These are phyloP conservation scores for Cudoniella acicularis DNA, from an alignment of 495 filamentous ascomycete species.

Conservation along the genomic window DNA sequence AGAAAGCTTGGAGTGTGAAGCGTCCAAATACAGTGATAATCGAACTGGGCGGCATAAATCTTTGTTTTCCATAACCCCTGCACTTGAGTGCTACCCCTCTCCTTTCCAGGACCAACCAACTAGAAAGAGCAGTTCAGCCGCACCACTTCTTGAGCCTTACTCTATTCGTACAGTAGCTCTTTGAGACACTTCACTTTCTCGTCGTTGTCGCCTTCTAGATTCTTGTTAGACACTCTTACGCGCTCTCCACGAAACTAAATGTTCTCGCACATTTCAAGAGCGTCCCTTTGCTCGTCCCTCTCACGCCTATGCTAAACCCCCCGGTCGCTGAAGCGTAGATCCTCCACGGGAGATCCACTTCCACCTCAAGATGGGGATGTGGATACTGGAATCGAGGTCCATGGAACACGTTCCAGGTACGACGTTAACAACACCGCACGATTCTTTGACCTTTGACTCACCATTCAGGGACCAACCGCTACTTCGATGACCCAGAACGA, in stretches of 20 bases:
- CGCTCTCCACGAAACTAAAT: not conserved
- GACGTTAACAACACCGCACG: not conserved
- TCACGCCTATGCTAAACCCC: not conserved
- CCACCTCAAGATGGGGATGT: slow-evolving; percentile 66
- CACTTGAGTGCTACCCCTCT: no score
- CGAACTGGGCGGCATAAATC: no score
- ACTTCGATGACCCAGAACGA: slow-evolving; percentile 53
- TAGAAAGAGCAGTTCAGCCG: no score
- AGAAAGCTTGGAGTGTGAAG: no score
- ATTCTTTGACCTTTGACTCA: slow-evolving; percentile 4
- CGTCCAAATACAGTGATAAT: no score
- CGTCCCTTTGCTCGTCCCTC: not conserved
- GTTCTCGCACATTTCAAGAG: not conserved
- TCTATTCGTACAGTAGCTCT: no score
- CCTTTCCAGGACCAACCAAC: no score
- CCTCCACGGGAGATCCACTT: not conserved
- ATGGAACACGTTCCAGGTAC: slow-evolving; percentile 46
- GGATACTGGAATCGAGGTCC: slow-evolving; percentile 58
- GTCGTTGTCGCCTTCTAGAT: not conserved
- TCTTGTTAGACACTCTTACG: not conserved
- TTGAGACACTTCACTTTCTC: not conserved
- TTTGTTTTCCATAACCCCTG: no score
- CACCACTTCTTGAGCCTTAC: no score
- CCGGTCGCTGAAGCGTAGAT: not conserved
- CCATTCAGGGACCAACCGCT: slow-evolving; percentile 56